Percentiles rank a stretch among this genome's conserved stretches.
phyloP scores from a whole-genome alignment of 495 filamentous ascomycete species.

The Podospora fimiseda region DNA sequence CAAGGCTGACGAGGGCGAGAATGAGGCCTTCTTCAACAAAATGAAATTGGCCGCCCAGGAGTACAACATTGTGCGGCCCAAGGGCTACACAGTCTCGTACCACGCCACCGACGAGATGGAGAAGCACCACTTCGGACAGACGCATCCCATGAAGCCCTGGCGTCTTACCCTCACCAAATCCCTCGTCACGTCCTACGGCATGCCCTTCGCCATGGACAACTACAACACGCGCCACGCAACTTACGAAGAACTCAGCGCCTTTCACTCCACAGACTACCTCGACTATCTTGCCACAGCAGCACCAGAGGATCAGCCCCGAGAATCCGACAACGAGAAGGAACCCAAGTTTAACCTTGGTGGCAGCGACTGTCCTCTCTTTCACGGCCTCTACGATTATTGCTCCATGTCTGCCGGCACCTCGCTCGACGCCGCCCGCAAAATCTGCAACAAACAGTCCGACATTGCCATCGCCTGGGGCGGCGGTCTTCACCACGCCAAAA shows the following conservation, averaged over 20 bases:
- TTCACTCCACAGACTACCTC: slow-evolving; percentile 84
- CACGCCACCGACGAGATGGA: slow-evolving; percentile 95
- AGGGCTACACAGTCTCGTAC: slow-evolving; percentile 88
- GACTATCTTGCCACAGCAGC: slow-evolving; percentile 65
- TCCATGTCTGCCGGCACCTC: slow-evolving; percentile 87
- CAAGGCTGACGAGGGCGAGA: slow-evolving; percentile 49
- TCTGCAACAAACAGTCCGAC: slow-evolving; percentile 77
- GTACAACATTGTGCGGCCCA: slow-evolving; percentile 68
- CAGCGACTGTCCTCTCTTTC: slow-evolving; percentile 93
- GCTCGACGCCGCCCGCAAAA: slow-evolving; percentile 83
- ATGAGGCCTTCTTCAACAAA: slow-evolving; percentile 56
- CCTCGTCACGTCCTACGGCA: slow-evolving; percentile 85
- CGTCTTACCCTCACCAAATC: slow-evolving; percentile 91
- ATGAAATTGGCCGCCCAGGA: slow-evolving; percentile 60
- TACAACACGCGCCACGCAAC: slow-evolving; percentile 77
- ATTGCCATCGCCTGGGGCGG: slow-evolving; percentile 98
- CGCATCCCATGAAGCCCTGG: slow-evolving; percentile 99
- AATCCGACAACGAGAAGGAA: slow-evolving; percentile 43
- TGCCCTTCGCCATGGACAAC: slow-evolving; percentile 93
- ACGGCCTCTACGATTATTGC: slow-evolving; percentile 91
- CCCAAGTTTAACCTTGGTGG: slow-evolving; percentile 74
- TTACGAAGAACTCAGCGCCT: slow-evolving; percentile 78
- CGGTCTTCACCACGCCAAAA: slow-evolving; percentile 94
- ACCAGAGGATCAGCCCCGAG: slow-evolving; percentile 43
- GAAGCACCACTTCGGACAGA: slow-evolving; percentile 88